A percentile compares a stretch with the other conserved stretches of the same genome.
phyloP scores from a whole-genome alignment of 176 grass and related monocot species.

The Avena atlantica region DNA sequence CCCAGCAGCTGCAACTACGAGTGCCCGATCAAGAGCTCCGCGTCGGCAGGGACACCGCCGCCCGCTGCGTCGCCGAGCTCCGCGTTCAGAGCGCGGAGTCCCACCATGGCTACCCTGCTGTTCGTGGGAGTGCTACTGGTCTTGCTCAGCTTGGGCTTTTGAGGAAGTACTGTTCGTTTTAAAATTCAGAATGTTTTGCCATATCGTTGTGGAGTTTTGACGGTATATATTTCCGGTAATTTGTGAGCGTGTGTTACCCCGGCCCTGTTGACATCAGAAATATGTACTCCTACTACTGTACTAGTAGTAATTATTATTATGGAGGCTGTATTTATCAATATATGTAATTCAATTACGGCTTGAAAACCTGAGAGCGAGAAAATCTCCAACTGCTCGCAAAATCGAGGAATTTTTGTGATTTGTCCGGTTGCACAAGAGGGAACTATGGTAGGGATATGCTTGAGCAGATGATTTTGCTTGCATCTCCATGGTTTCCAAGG shows the following conservation, averaged over 20 bases:
- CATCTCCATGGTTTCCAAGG: too few relatives aligned
- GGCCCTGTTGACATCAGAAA: background rate
- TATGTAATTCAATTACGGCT: background rate
- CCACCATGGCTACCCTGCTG: background rate
- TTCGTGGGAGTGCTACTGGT: constrained; percentile 19
- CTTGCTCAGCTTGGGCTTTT: constrained; percentile 25
- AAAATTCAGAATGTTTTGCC: background rate
- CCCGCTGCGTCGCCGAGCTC: background rate
- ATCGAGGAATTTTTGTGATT: too few relatives aligned
- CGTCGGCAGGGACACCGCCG: background rate
- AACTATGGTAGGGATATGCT: too few relatives aligned
- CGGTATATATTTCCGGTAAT: background rate
- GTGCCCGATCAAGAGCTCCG: constrained; percentile 74
- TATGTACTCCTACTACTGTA: background rate
- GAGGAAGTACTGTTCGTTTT: background rate
- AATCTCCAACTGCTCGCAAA: too few relatives aligned
- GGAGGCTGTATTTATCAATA: background rate
- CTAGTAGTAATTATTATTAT: background rate
- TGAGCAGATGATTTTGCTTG: too few relatives aligned
- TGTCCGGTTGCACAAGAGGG: too few relatives aligned
- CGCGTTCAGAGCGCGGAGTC: background rate
- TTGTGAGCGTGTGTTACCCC: background rate
- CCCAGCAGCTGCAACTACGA: constrained; percentile 64
- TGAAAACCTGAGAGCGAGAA: background rate
- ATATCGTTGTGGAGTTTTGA: constrained; percentile 3